Evolutionary conservation across 1,284 basidiomycete species (phyloP).

Genomic region (Irpex rosettiformis): DNA sequence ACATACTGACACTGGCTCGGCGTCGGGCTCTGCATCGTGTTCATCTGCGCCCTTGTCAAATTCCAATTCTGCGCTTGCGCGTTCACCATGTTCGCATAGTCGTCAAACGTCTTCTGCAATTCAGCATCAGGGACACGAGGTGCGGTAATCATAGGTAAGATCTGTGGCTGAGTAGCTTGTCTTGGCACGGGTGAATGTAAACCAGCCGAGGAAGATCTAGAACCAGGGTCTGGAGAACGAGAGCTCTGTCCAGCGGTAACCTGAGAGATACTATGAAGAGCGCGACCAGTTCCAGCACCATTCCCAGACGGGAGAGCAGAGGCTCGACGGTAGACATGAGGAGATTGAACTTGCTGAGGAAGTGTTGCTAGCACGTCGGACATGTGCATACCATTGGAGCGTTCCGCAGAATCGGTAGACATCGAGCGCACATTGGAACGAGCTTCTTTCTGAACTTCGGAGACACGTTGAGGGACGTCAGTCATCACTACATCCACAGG

Average conservation of each 20-base stretch:
- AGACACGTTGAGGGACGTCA: background rate
- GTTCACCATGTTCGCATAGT: constrained; percentile 42
- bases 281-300: constrained; percentile 4
- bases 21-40: background rate
- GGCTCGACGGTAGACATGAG: background rate
- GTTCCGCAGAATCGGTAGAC: constrained; percentile 3
- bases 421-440: background rate
- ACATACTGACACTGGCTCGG: background rate
- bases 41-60: constrained; percentile 8
- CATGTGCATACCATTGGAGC: constrained; percentile 11
- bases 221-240: background rate
- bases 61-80: constrained; percentile 29
- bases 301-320: background rate
- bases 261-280: background rate
- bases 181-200: constrained; percentile 24
- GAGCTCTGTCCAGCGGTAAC: background rate
- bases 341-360: constrained; percentile 8
- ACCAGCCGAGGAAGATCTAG: background rate
- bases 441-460: background rate
- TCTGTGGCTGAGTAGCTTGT: constrained; percentile 15
- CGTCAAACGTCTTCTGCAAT: constrained; percentile 40
- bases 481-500: constrained; percentile 14
- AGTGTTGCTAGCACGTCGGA: constrained; percentile 9
- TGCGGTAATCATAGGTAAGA: constrained; percentile 30
- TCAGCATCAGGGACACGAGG: constrained; percentile 39